Base-by-base conservation (phyloP, 2,329 filamentous ascomycete genomes). In the Claviceps sp. region DNA sequence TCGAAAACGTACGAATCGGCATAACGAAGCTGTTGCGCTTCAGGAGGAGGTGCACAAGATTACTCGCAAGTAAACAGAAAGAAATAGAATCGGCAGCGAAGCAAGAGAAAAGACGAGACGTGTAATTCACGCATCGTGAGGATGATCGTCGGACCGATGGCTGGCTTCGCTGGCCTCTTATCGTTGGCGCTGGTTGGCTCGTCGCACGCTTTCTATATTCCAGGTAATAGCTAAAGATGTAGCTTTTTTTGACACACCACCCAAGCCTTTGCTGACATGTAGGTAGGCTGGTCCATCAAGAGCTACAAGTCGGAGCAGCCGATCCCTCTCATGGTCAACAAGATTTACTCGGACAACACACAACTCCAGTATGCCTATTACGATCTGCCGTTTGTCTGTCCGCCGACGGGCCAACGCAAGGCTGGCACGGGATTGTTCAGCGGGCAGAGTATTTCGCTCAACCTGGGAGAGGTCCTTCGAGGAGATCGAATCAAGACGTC, bases 321-420 rank as follows among this genome's bases (percentile, higher is more conserved):
- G 11, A 85, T 95, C 41, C 88, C 89, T 1, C 74, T 95, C n/a
- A 81, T 91, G 52, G 86, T 93, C 57, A 95, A 95, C 72, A 95
- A 95, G 67, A 83, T 90, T 60, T 94, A 90, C 68, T 94, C 88
- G 52, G 89, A 94, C 68, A 83, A 87, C 61, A 93, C 87, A 7
- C 85, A 93, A 65, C 73, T 95, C n/a, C 88, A 94, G 66, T 94
- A 89, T 78, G 88, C 88, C 59, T 95, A 91, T 71, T 87, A 85
- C 65, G 86, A 93, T 60, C 81, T 94, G 1, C 88, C 89, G 7
- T 95, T 94, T 65, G 85, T 91, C 51, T 94, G 88, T 62, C 85
- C 86, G 11, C 85, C 87, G 1, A 86, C 82, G 8, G 86, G 86
- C 48, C 75, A 79, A 56, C 75, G 73, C 56, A 79, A 80, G 58